These are phyloP conservation scores for Saprolegnia diclina DNA, from an alignment of 352 stramenopile genomes.

Conservation along the genomic window DNA sequence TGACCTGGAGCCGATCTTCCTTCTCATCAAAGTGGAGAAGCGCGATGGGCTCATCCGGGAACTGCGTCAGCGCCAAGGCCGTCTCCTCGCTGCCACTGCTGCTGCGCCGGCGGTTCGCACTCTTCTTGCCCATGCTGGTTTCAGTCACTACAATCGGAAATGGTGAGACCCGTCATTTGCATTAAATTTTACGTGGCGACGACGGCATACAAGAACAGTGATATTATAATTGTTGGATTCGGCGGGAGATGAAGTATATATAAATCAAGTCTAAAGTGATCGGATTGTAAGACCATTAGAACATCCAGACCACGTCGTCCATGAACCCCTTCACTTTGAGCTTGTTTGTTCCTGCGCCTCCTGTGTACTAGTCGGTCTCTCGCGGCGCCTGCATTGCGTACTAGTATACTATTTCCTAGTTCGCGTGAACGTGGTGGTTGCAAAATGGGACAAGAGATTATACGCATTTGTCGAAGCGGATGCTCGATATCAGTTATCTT, in stretches of 20 bases:
- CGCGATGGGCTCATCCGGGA: conserved; percentile 71
- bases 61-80: conserved; percentile 34
- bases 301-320: background rate
- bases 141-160: conserved; percentile 15
- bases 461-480: too few species aligned
- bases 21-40: conserved; percentile 84
- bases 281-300: background rate
- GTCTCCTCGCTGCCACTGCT: conserved; percentile 2
- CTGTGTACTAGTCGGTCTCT: too few species aligned
- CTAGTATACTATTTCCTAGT: too few species aligned
- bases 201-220: background rate
- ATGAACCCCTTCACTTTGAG: background rate
- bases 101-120: background rate
- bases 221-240: background rate
- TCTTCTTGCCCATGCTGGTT: conserved; percentile 23
- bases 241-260: background rate
- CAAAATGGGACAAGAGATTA: too few species aligned
- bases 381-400: too few species aligned
- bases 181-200: background rate
- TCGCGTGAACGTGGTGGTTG: too few species aligned
- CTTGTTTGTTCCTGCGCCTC: background rate
- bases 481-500: too few species aligned
- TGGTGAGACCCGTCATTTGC: background rate
- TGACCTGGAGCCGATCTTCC: conserved; percentile 72
- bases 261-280: background rate